Percentiles rank a stretch among this genome's conserved stretches.
phyloP scores from a whole-genome alignment of 2,329 filamentous ascomycete species.

The Periconia sp. region DNA sequence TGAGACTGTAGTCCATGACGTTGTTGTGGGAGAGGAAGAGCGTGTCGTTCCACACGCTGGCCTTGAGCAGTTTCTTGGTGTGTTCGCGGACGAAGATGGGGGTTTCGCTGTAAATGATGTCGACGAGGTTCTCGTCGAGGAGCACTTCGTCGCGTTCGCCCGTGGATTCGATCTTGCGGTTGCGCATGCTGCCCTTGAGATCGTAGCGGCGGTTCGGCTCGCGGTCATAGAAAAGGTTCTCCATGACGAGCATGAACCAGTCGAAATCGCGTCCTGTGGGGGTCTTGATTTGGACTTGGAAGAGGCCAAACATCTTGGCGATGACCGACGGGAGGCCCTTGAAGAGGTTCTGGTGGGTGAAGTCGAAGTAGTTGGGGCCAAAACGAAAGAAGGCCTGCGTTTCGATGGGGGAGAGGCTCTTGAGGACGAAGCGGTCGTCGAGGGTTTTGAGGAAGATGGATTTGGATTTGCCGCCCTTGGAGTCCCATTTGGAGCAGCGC shows the following conservation, averaged over 20 bases:
- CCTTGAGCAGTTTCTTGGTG: slow-evolving; percentile 87
- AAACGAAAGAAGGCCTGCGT: slow-evolving; percentile 93
- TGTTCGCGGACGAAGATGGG: slow-evolving; percentile 94
- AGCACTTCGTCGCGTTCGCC: slow-evolving; percentile 96
- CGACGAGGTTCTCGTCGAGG: slow-evolving; percentile 97
- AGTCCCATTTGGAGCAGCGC: slow-evolving; percentile 96
- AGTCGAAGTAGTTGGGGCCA: slow-evolving; percentile 93
- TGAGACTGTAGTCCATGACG: slow-evolving; percentile 98
- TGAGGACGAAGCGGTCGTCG: slow-evolving; percentile 90
- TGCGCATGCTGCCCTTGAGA: slow-evolving; percentile 97
- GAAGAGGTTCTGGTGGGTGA: slow-evolving; percentile 95
- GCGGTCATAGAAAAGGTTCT: slow-evolving; percentile 97
- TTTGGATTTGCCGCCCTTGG: slow-evolving; percentile 95
- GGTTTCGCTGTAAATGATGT: slow-evolving; percentile 91
- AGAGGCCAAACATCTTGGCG: slow-evolving; percentile 98
- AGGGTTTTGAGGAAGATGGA: slow-evolving; percentile 96
- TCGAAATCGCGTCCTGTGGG: slow-evolving; percentile 93
- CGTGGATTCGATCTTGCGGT: slow-evolving; percentile 93
- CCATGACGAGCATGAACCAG: slow-evolving; percentile 91
- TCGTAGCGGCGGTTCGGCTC: slow-evolving; percentile 80
- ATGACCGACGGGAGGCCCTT: slow-evolving; percentile 92
- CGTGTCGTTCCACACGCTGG: slow-evolving; percentile 96
- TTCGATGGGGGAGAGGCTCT: slow-evolving; percentile 87
- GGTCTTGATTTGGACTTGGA: slow-evolving; percentile 96
- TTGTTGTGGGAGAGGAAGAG: slow-evolving; percentile 92